Base-by-base conservation (phyloP, 192 early-diverging fungal genomes). In the Rhizophagus clarus region DNA sequence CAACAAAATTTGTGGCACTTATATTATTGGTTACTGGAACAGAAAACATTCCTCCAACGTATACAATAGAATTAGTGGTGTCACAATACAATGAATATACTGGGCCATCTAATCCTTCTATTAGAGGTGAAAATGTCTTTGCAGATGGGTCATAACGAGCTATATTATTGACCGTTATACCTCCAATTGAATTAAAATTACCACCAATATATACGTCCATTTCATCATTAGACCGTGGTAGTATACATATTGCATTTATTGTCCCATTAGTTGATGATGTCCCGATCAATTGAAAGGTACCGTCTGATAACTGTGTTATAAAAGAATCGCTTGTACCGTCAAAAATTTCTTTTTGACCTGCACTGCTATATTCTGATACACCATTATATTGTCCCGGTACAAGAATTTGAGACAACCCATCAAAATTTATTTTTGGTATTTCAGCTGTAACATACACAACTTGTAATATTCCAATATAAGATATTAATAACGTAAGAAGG, bases 61-160 rank as follows among this genome's bases (percentile, higher is more conserved):
- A 81, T 2, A 86, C 81, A 11, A 81, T 80, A 26, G 76, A 60
- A 11, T 62, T 80, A 7, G 15, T n/a, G 0, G 81, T 82, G 37
- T 86, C 85, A 61, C 85, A 86, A 28, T 79, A 22, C 24, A 86
- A 56, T 40, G 77, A 71, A 20, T 79, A 71, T n/a, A 86, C 83
- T 40, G 85, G 74, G 0, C 83, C 83, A 72, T 86, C 83, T 7
- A 86, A 73, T 12, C 85, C 85, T n/a, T 68, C 64, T 12, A 71
- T 4, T 51, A 79, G 29, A 6, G 64, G 11, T 14, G 34, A 61
- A 42, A 70, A 71, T 29, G 66, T 79, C 37, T 15, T 29, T 9
- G 8, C 24, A 7, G 32, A 11, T 15, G 67, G 49, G 24, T 79
- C 51, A 61, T 79, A 79, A 37, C 64, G 66, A 12, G 67, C 67